Percentiles rank a stretch among this genome's conserved stretches.
Evolutionary conservation across 2,329 filamentous ascomycete genomes (phyloP).

Genomic region (Zasmidium cellare): DNA sequence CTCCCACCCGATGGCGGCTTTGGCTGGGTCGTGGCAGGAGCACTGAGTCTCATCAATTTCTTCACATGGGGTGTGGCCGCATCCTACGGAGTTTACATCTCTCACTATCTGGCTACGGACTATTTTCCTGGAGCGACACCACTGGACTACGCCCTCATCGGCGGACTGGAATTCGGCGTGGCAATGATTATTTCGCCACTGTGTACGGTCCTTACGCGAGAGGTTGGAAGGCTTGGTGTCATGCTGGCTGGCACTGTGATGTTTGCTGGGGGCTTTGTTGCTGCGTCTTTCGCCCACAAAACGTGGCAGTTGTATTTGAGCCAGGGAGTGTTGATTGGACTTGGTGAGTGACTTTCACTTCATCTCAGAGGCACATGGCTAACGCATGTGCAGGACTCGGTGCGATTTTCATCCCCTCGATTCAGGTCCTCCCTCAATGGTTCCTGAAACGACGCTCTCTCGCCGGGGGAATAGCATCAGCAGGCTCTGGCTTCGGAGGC

Average conservation of each 20-base stretch:
- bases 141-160: constrained; percentile 44
- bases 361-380: background rate
- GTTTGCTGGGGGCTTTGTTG: constrained; percentile 37
- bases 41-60: constrained; percentile 31
- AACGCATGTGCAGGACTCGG: constrained; percentile 36
- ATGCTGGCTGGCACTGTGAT: constrained; percentile 38
- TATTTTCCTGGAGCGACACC: constrained; percentile 37
- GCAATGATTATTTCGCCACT: constrained; percentile 38
- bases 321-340: constrained; percentile 43
- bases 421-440: constrained; percentile 44
- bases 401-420: constrained; percentile 41
- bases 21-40: constrained; percentile 36
- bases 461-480: constrained; percentile 42
- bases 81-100: constrained; percentile 47
- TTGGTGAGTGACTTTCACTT: constrained; percentile 2
- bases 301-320: constrained; percentile 45
- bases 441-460: constrained; percentile 41
- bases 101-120: constrained; percentile 41
- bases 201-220: constrained; percentile 32
- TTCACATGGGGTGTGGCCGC: constrained; percentile 35
- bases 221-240: constrained; percentile 27
- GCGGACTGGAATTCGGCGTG: constrained; percentile 40
- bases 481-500: constrained; percentile 45
- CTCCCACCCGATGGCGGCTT: constrained; percentile 38
- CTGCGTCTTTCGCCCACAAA: constrained; percentile 38